Base-by-base conservation (phyloP, 306 rosid genomes). In the Morella rubra region DNA sequence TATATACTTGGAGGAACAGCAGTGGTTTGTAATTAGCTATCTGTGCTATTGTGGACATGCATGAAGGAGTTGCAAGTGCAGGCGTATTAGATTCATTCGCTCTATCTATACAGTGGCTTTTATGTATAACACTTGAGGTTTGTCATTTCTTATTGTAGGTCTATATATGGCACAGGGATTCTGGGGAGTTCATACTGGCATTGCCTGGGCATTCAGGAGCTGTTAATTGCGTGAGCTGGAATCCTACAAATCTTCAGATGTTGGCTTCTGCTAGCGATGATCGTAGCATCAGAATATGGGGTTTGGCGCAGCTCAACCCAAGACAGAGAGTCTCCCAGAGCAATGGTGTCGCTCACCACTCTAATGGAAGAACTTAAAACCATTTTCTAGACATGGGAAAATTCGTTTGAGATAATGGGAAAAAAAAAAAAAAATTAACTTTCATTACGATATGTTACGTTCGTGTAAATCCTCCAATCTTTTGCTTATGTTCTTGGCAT, bases 211-310 rank as follows among this genome's bases (percentile, higher is more conserved):
- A 96, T 81, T 89, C 99, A 19, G 99, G 99, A 67, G 88, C 98
- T 27, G 98, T 96, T 47, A 96, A 92, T 74, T 89, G 96, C 73
- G 99, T 96, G 76, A 88, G 97, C 80, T 96, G 99, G 99, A 96
- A 96, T 79, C 99, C 99, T 42, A 74, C 89, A 8, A 92, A 96
- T 51, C 96, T 96, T 5, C 97, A 91, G 87, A 92, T 96, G 98
- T 80, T 96, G 73, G 99, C 99, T 77, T 96, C 98, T 0, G 98
- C 96, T 37, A 96, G 99, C 41, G 99, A 96, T 76, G 99, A 96
- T 80, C 87, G 92, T 22, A 96, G 97, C 27, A 92, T 96, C 72
- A 84, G 97, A 79, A 92, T 96, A 85, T 96, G 99, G 99, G 99
- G 99, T 58, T 76, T 96, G 40, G 87, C 83, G 47, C 80, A 84